These are phyloP conservation scores for Harringtonia aguacate DNA, from an alignment of 2,329 filamentous ascomycete species.

Conservation along the genomic window DNA sequence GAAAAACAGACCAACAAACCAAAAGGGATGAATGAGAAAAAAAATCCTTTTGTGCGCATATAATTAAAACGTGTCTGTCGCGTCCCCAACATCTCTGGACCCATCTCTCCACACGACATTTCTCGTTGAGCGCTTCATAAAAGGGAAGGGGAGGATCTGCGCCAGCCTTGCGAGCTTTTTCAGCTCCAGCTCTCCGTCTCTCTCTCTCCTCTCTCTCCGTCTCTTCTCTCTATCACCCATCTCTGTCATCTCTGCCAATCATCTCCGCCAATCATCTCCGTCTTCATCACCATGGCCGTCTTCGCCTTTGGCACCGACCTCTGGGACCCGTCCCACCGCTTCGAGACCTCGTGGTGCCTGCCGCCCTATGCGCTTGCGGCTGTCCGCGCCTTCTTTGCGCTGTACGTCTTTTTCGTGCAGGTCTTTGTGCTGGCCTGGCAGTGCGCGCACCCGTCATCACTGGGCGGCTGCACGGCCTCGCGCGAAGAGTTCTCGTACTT, in stretches of 20 bases:
- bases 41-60: too few species aligned
- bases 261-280: not conserved
- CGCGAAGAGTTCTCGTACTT: constrained; percentile 66
- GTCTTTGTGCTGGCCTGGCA: constrained; percentile 60
- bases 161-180: too few species aligned
- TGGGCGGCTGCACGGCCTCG: constrained; percentile 33
- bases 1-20: too few species aligned
- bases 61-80: too few species aligned
- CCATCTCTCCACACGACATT: too few species aligned
- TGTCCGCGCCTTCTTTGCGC: constrained; percentile 40
- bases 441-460: constrained; percentile 37
- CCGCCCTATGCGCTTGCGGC: constrained; percentile 50
- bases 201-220: too few species aligned
- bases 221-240: too few species aligned
- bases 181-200: too few species aligned
- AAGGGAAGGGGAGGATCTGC: too few species aligned
- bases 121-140: too few species aligned
- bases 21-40: too few species aligned
- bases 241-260: constrained; percentile 10
- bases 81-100: too few species aligned
- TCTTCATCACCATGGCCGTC: constrained; percentile 10
- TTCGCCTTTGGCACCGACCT: constrained; percentile 29
- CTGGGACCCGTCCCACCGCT: constrained; percentile 52
- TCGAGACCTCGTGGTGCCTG: constrained; percentile 75
- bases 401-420: constrained; percentile 62